These are phyloP conservation scores for Umbelopsis sp. DNA, from an alignment of 192 early-diverging fungal genomes.

Conservation along the genomic window DNA sequence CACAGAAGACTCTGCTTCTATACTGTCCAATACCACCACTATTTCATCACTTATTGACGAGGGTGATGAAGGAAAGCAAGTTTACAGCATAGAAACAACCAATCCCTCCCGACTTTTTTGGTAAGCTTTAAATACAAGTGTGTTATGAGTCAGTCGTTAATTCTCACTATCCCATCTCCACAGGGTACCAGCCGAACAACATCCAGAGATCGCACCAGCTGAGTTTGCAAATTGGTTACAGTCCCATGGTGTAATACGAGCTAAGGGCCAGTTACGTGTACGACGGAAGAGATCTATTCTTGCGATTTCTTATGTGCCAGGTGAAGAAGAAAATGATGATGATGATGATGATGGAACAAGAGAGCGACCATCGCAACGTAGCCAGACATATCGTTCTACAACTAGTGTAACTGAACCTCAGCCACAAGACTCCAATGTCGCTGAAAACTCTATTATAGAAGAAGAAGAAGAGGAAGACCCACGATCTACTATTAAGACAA, in stretches of 20 bases:
- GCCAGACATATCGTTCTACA: not conserved
- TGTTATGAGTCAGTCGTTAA: not conserved
- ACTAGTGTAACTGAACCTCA: not conserved
- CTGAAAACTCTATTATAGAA: not conserved
- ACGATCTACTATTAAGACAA: not conserved
- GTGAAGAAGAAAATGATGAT: not conserved
- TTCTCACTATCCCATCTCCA: not conserved
- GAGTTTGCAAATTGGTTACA: conserved; percentile 27
- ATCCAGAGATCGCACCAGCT: conserved; percentile 25
- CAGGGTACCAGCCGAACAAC: conserved; percentile 28
- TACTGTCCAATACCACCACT: not conserved
- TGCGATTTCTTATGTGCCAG: not conserved
- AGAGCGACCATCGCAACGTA: not conserved
- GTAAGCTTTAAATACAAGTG: not conserved
- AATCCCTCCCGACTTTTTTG: conserved; percentile 19
- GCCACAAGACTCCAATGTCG: not conserved
- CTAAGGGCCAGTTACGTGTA: not conserved
- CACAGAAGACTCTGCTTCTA: not conserved
- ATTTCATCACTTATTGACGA: conserved; percentile 22
- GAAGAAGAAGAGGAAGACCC: not conserved
- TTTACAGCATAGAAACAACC: conserved; percentile 9
- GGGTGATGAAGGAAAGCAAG: conserved; percentile 3
- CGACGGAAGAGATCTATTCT: conserved; percentile 16
- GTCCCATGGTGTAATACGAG: not conserved
- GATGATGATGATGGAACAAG: not conserved